Evolutionary conservation across 2,329 filamentous ascomycete species (phyloP), one percentile per base, ranked within the genome.

Genomic region (Xylaria sp.): DNA sequence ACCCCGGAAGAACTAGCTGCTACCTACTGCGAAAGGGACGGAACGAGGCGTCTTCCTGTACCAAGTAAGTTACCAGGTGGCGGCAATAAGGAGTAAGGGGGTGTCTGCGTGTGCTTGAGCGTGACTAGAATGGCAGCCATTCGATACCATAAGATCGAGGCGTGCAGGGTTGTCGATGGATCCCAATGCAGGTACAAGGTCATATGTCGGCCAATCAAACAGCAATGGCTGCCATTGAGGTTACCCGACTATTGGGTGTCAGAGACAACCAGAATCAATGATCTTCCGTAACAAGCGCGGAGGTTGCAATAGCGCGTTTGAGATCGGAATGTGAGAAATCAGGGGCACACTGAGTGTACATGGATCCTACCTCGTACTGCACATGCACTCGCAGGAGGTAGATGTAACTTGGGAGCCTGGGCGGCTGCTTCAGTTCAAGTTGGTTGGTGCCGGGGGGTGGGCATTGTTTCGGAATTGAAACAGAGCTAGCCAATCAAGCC

Each of bases 241-340:
- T 18, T 15, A 23, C 52, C 32, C 23, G 25, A 23, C 52, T 56
- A 56, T n/a, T 54, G 60, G 60, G 59, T 44, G 23, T 23, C 25
- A 32, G 58, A 56, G 39, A 28, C 28, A 28, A 28, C 34, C 37
- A 20, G 60, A 56, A 28, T 28, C 28, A 28, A 28, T 28, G 12
- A 18, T 13, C 23, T 32, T 52, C 62, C 52, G 46, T 65, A 61
- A 68, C 65, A 70, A 59, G 62, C 61, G 51, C 59, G 34, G 63
- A 58, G 54, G 51, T 39, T 55, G 55, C 44, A 65, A 65, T 62
- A 20, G 56, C 25, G 57, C 59, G 69, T 72, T 69, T 72, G 71
- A 72, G 70, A 50, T 44, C n/a, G 23, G 61, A 15, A 46, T 20
- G 25, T 23, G 28, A n/a, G 44, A 41, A 39, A 20, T 25, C 60